Evolutionary conservation across 176 grass and related monocot genomes (phyloP), one percentile per base, ranked within the genome.

Genomic region (Cenchrus americanus): DNA sequence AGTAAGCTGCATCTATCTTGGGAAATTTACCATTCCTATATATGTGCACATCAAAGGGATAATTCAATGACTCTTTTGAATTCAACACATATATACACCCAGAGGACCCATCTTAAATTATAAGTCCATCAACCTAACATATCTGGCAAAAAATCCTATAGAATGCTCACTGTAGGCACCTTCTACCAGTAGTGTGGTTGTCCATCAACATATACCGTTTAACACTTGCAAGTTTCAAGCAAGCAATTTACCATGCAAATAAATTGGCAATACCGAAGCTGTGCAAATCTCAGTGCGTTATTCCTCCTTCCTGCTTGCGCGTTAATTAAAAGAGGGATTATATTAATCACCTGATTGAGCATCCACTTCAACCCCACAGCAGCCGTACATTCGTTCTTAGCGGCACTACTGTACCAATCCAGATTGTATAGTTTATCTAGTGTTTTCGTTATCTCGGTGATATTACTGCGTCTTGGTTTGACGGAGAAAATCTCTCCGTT

Each of bases 311-410:
- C 53, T 63, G 15, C 24, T 37, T 37, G 34, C 34, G 4, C 34
- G 4, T 11, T 30, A 34, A 58, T n/a, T 21, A 76, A 73, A 43
- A 64, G 34, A 52, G 53, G 7, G n/a, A n/a, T n/a, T n/a, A n/a
- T n/a, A 44, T 84, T 91, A 99, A 44, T 84, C 89, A 99, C 97
- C 93, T 99, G 97, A 94, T 96, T 99, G 70, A 99, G 91, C 97
- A 96, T 99, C 97, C 97, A 99, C 63, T 96, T 99, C 67, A 99
- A 78, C 32, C 97, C 97, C 63, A 96, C 70, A 46, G 93, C 97
- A 57, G 88, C 83, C 1, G 91, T 94, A 67, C 97, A 99, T 80
- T 99, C 97, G 84, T 99, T 99, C 81, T 96, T 96, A 70, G 93
- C 85, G 81, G 97, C 87, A 86, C 97, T 96, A 76, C 93, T 96